phyloP scores from a whole-genome alignment of 2,329 filamentous ascomycete species.

The Rutstroemia sp. region DNA sequence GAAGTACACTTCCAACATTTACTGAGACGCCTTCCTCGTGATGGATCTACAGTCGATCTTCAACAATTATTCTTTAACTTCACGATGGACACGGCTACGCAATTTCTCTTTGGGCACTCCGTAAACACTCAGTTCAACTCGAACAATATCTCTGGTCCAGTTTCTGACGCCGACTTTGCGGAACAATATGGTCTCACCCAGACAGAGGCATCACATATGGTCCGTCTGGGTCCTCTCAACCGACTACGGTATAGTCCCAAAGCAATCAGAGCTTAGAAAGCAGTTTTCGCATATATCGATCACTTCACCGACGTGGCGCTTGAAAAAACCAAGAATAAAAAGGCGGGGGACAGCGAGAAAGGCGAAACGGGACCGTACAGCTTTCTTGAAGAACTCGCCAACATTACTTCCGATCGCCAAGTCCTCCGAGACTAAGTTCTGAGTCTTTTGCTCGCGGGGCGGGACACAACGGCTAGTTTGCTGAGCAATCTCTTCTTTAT shows the following conservation, averaged over 20 bases:
- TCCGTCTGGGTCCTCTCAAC: background rate
- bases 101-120: slow-evolving; percentile 46
- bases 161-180: background rate
- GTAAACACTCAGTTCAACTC: slow-evolving; percentile 31
- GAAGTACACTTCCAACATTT: slow-evolving; percentile 45
- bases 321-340: background rate
- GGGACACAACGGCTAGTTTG: slow-evolving; percentile 35
- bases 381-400: slow-evolving; percentile 42
- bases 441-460: slow-evolving; percentile 31
- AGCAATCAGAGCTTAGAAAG: background rate
- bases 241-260: background rate
- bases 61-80: slow-evolving; percentile 50
- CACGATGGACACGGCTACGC: slow-evolving; percentile 28
- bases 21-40: slow-evolving; percentile 1
- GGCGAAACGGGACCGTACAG: slow-evolving; percentile 22
- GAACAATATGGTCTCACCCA: background rate
- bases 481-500: slow-evolving; percentile 30
- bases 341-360: background rate
- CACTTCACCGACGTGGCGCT: slow-evolving; percentile 6
- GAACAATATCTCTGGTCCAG: background rate
- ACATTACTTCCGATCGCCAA: slow-evolving; percentile 35
- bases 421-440: slow-evolving; percentile 29
- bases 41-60: slow-evolving; percentile 41
- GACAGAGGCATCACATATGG: background rate
- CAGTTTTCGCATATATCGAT: background rate